Percentiles rank a stretch among this genome's conserved stretches.
Conservation (phyloP, 257 asterid species). For the Solanum etuberosum region DNA sequence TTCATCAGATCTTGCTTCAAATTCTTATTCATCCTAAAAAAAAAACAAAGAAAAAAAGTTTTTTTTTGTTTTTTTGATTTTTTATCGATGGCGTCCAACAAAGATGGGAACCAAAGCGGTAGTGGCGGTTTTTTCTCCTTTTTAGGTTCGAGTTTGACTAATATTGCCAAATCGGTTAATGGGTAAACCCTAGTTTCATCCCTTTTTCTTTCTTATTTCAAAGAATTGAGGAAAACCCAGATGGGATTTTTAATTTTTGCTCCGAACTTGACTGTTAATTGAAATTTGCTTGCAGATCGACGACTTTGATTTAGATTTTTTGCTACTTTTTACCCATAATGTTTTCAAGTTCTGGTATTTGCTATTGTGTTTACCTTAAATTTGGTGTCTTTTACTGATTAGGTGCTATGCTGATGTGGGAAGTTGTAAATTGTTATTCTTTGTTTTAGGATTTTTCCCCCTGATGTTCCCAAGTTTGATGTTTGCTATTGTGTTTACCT, state of each 20-base stretch:
- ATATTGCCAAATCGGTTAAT: constrained; percentile 56
- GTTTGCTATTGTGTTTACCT: background rate
- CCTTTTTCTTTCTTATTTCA: background rate
- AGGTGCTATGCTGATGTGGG: background rate
- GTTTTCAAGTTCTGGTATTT: background rate
- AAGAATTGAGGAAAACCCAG: background rate
- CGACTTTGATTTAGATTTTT: background rate
- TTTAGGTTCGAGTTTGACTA: constrained; percentile 50
- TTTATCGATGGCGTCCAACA: background rate
- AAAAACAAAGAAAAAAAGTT: background rate
- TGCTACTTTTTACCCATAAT: background rate
- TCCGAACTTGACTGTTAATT: background rate
- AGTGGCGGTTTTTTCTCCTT: constrained; percentile 58
- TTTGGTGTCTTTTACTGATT: background rate
- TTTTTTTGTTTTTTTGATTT: background rate
- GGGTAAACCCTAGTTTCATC: constrained; percentile 32
- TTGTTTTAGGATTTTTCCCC: background rate
- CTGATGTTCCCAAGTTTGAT: background rate
- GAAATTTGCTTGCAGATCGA: too few species aligned
- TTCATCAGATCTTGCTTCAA: background rate
- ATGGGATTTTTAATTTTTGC: background rate
- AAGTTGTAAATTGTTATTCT: background rate
- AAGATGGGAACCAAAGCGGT: constrained; percentile 26
- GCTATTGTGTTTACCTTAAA: background rate
- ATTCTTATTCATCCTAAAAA: background rate